These are phyloP conservation scores for Jaminaea rosea DNA, from an alignment of 1,284 basidiomycete species.

Conservation along the genomic window DNA sequence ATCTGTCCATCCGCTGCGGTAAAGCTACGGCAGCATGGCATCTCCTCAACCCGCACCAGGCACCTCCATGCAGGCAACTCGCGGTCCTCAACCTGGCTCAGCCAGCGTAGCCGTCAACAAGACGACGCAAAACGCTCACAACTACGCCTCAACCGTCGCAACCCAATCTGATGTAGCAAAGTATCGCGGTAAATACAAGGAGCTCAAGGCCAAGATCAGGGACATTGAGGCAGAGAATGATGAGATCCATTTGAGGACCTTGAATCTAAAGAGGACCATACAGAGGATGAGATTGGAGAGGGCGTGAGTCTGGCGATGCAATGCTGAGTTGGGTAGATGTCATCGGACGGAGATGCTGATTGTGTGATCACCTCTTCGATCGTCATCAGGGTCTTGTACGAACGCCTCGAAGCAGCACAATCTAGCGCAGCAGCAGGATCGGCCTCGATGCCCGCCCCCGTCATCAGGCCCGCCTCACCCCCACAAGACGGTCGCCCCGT, in stretches of 20 bases:
- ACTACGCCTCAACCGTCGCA: neutral
- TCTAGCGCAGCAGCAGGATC: no score
- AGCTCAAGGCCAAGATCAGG: conserved; percentile 76
- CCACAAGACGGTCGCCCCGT: no score
- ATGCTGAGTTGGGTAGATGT: neutral
- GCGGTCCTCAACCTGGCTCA: no score
- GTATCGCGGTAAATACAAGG: conserved; percentile 70
- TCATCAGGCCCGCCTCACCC: no score
- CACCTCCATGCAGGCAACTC: no score
- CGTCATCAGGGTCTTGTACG: conserved; percentile 1
- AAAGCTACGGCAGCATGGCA: no score
- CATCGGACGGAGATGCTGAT: neutral
- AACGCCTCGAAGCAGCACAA: conserved; percentile 1
- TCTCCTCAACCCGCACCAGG: no score
- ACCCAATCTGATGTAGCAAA: conserved; percentile 43
- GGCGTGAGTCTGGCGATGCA: conserved; percentile 57
- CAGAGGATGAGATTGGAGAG: conserved; percentile 75
- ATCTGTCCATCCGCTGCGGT: no score
- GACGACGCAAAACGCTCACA: no score
- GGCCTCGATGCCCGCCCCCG: no score
- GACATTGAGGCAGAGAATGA: conserved; percentile 66
- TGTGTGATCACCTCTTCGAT: neutral
- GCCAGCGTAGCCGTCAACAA: no score
- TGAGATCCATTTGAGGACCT: conserved; percentile 66
- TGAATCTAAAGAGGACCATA: conserved; percentile 71